Conservation (phyloP, 805 yeast genomes). For the Teunomyces pallodes region DNA sequence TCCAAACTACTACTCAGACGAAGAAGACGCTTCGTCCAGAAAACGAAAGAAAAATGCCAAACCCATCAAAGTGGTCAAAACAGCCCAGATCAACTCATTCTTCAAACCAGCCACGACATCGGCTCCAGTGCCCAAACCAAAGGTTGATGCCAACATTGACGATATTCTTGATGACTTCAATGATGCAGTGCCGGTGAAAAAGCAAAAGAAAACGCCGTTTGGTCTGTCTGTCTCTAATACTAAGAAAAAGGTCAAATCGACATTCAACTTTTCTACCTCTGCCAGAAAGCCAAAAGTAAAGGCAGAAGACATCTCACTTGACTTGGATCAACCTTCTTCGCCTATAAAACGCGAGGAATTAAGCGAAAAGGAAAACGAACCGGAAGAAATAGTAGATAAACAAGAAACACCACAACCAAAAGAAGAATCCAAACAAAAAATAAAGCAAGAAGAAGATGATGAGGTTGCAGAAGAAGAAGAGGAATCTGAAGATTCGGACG, state of each 20-base stretch:
- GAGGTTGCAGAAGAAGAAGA: constrained; percentile 20
- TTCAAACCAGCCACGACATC: constrained; percentile 41
- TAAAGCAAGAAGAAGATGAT: constrained; percentile 1
- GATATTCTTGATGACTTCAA: constrained; percentile 59
- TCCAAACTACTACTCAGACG: constrained; percentile 56
- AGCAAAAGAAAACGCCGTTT: constrained; percentile 13
- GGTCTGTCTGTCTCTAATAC: constrained; percentile 10
- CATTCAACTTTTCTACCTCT: constrained; percentile 26
- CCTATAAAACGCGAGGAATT: constrained; percentile 26
- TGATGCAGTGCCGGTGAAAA: constrained; percentile 18
- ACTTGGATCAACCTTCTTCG: constrained; percentile 32
- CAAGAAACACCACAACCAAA: constrained; percentile 2
- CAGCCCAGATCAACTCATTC: constrained; percentile 52
- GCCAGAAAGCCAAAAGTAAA: constrained; percentile 12
- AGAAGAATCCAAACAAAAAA: constrained; percentile 8
- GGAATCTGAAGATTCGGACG: constrained; percentile 49
- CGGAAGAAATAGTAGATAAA: constrained; percentile 6
- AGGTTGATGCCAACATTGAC: constrained; percentile 54
- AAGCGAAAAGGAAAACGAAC: constrained; percentile 14
- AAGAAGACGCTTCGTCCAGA: constrained; percentile 38
- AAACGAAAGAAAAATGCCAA: constrained; percentile 28
- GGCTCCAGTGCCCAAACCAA: constrained; percentile 36
- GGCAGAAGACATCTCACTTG: constrained; percentile 14
- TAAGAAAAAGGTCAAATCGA: constrained; percentile 20
- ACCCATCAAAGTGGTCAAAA: constrained; percentile 38